Evolutionary conservation across 345 rosid species (phyloP).

Genomic region (Lepidium didymum): DNA sequence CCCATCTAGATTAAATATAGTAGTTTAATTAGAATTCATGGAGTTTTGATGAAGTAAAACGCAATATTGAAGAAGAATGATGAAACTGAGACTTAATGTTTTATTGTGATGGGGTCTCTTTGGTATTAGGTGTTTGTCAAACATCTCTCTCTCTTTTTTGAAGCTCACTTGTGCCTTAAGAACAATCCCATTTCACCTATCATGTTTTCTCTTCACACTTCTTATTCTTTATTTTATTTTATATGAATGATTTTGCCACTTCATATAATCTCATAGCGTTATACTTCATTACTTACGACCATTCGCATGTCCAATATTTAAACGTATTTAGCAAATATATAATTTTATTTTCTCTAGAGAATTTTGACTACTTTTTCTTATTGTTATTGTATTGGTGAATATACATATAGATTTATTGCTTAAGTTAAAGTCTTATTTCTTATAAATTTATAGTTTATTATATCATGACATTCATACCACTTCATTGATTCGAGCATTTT

Average conservation of each 20-base stretch:
- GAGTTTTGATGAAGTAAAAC: constrained; percentile 24
- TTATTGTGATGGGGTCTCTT: constrained; percentile 33
- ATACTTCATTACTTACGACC: not conserved
- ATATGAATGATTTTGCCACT: not conserved
- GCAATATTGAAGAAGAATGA: constrained; percentile 25
- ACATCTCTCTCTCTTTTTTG: constrained; percentile 21
- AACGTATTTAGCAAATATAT: not conserved
- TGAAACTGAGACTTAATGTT: constrained; percentile 30
- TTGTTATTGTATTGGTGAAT: not conserved
- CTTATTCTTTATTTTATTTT: not conserved
- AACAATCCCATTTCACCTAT: constrained; percentile 64
- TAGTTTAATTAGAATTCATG: constrained; percentile 17
- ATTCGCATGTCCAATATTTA: not conserved
- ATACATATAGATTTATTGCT: not conserved
- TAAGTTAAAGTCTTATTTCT: not conserved
- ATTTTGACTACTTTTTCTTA: not conserved
- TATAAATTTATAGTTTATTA: not conserved
- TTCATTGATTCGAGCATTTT: too few species aligned
- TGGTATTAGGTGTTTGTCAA: constrained; percentile 60
- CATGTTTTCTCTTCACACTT: constrained; percentile 49
- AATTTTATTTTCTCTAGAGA: not conserved
- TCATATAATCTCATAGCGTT: not conserved
- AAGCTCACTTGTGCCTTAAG: constrained; percentile 29
- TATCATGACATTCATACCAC: not conserved
- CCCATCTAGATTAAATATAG: constrained; percentile 5